Evolutionary conservation across 345 rosid genomes (phyloP).

Genomic region (Linum trigynum): DNA sequence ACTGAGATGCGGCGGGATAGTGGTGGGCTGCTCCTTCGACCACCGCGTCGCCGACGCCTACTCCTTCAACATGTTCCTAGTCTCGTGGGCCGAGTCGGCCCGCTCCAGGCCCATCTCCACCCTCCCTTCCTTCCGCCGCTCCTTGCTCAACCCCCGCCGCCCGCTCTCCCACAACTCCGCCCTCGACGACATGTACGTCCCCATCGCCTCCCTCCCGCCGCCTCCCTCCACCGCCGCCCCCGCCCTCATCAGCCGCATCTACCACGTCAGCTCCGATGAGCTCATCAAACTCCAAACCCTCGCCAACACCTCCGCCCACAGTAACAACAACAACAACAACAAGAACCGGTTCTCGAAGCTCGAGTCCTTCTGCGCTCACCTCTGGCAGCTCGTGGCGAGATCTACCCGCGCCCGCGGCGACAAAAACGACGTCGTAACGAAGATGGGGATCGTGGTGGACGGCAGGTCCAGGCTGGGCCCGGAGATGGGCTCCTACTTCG

Average conservation of each 20-base stretch:
- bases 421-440: constrained; percentile 10
- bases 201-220: constrained; percentile 33
- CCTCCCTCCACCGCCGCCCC: constrained; percentile 3
- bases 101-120: constrained; percentile 31
- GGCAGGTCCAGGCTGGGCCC: constrained; percentile 42
- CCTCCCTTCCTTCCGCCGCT: constrained; percentile 48
- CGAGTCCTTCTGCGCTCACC: constrained; percentile 51
- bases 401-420: constrained; percentile 7
- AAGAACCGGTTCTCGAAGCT: constrained; percentile 27
- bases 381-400: constrained; percentile 60
- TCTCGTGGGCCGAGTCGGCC: constrained; percentile 61
- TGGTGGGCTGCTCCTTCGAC: constrained; percentile 63
- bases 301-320: too few species aligned
- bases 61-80: constrained; percentile 61
- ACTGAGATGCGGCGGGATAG: constrained; percentile 57
- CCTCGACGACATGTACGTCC: constrained; percentile 42
- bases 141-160: constrained; percentile 48
- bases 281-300: constrained; percentile 31
- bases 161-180: constrained; percentile 25
- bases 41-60: constrained; percentile 72
- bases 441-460: constrained; percentile 61
- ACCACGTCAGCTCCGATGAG: constrained; percentile 29
- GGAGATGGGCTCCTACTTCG: constrained; percentile 36
- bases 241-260: constrained; percentile 45
- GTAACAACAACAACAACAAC: too few species aligned